Conservation (phyloP, 108 stramenopile genomes). For the Pseudonitzschia multistriata region DNA sequence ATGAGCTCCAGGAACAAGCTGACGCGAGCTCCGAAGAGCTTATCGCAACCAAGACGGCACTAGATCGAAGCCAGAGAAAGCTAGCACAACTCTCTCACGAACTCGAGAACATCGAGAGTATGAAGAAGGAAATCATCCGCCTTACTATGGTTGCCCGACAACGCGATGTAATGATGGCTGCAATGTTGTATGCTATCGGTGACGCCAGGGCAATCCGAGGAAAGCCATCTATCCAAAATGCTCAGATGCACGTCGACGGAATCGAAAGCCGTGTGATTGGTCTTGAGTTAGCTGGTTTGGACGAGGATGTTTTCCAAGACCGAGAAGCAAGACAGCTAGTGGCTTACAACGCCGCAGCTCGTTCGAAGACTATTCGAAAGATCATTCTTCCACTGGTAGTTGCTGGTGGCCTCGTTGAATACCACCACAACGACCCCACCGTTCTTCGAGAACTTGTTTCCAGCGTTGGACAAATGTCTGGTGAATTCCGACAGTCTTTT, state of each 20-base stretch:
- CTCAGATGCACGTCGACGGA: slow-evolving; percentile 21
- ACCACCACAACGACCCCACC: slow-evolving; percentile 21
- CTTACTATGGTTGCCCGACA: slow-evolving; percentile 23
- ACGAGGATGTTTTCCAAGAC: slow-evolving; percentile 11
- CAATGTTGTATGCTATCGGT: slow-evolving; percentile 20
- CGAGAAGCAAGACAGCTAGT: slow-evolving; percentile 1
- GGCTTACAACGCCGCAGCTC: background rate
- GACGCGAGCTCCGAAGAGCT: slow-evolving; percentile 12
- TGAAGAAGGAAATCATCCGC: slow-evolving; percentile 27
- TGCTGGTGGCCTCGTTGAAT: slow-evolving; percentile 5
- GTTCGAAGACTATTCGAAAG: slow-evolving; percentile 3
- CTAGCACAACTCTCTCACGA: slow-evolving; percentile 19
- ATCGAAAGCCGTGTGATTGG: slow-evolving; percentile 22
- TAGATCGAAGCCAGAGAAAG: slow-evolving; percentile 18
- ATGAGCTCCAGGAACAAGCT: slow-evolving; percentile 16
- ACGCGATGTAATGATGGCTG: slow-evolving; percentile 28
- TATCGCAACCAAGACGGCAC: slow-evolving; percentile 6
- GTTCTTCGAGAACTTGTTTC: slow-evolving; percentile 21
- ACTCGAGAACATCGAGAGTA: slow-evolving; percentile 17
- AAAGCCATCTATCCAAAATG: slow-evolving; percentile 14
- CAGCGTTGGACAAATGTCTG: slow-evolving; percentile 10
- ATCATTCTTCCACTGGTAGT: slow-evolving; percentile 11
- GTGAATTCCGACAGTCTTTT: slow-evolving; percentile 5
- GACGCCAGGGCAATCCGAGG: slow-evolving; percentile 9
- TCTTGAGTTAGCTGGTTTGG: slow-evolving; percentile 34